Evolutionary conservation across 2,329 filamentous ascomycete genomes (phyloP), one percentile per base, ranked within the genome.

Genomic region (Beauveria bassiana): DNA sequence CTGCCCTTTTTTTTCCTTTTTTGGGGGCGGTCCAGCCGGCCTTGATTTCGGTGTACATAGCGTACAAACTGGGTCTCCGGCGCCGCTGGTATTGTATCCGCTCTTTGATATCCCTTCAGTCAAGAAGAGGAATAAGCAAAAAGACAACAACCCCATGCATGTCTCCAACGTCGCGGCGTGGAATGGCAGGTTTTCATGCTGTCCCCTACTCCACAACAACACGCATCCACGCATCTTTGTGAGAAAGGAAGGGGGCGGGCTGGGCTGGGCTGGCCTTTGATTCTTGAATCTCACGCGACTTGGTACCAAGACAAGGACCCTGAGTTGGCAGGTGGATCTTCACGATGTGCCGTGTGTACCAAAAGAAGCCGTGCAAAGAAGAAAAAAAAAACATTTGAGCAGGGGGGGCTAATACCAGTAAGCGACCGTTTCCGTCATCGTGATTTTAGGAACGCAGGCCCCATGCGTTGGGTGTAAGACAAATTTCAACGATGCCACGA

Each of bases 321-420:
- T 59, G 57, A 59, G 57, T 40, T 58, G 45, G 24, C 34, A n/a
- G 28, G 54, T 57, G 54, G 54, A 57, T 16, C 24, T 6, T 34
- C 9, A 56, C 51, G 22, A 47, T 46, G 18, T 55, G 53, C 38
- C 53, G 51, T 34, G 31, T 24, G 20, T 22, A 22, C 28, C 9
- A 31, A 10, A 28, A 31, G 3, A 3, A 31, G 3, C 8, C 28
- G 28, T 31, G 28, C 28, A 31, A 34, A 3, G 20, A 22, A 22
- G 20, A 1, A 12, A 34, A 9, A 9, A 31, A 9, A 34, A 34
- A 12, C 31, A 34, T 9, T 34, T 34, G 9, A 10, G 31, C 9
- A 9, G 31, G 28, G 31, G 31, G 31, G 10, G 12, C 31, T 34
- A 34, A 34, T 34, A 34, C 31, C 31, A 31, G 28, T 31, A 34